Evolutionary conservation across 768 basidiomycete species (phyloP).

Genomic region (Trametes cubensis): DNA sequence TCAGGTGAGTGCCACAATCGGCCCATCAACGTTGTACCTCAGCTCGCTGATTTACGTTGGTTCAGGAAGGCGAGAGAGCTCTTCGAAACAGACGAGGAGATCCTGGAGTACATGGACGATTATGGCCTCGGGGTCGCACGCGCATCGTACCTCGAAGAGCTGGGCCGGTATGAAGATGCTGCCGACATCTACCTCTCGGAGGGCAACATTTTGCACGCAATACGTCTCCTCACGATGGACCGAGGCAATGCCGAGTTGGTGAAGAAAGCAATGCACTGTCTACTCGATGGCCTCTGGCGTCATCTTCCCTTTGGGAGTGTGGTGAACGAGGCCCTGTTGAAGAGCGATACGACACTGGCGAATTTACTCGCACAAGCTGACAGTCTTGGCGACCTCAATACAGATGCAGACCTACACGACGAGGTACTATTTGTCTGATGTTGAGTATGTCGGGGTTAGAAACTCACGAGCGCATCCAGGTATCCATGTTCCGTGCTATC

Average conservation of each 20-base stretch:
- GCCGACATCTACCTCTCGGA: constrained; percentile 54
- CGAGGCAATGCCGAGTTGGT: constrained; percentile 31
- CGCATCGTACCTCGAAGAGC: constrained; percentile 45
- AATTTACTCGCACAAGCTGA: constrained; percentile 4
- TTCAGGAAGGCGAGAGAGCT: constrained; percentile 49
- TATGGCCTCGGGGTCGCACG: constrained; percentile 53
- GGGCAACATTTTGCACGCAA: constrained; percentile 50
- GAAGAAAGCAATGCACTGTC: constrained; percentile 40
- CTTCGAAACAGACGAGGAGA: constrained; percentile 55
- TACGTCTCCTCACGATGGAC: constrained; percentile 47
- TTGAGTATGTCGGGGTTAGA: too few relatives aligned
- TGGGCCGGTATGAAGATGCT: constrained; percentile 50
- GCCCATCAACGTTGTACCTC: background rate
- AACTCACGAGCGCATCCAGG: constrained; percentile 19
- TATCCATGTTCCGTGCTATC: constrained; percentile 42
- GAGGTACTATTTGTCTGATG: constrained; percentile 12
- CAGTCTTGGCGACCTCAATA: background rate
- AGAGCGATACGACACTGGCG: background rate
- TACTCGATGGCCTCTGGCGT: constrained; percentile 51
- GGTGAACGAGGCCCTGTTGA: background rate
- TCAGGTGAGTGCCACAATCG: constrained; percentile 29
- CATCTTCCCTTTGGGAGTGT: constrained; percentile 44
- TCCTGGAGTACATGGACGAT: constrained; percentile 58
- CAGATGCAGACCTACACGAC: constrained; percentile 1
- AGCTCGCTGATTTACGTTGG: background rate